Evolutionary conservation across 192 early-diverging fungal species (phyloP).

Genomic region (Chytriomyces sp.): DNA sequence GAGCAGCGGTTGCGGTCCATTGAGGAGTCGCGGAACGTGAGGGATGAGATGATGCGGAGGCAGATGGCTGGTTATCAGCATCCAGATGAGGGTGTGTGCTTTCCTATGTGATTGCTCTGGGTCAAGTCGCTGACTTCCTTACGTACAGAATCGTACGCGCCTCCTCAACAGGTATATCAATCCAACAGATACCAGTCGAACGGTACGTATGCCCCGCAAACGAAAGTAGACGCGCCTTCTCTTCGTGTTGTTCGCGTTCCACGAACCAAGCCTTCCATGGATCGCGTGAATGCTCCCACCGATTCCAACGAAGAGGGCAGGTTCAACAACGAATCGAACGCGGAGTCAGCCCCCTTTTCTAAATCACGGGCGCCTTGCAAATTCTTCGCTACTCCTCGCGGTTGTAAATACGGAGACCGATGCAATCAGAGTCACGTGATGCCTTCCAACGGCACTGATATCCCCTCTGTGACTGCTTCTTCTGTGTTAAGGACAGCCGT

Average conservation of each 20-base stretch:
- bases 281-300: not conserved
- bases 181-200: not conserved
- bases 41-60: slow-evolving; percentile 17
- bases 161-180: not conserved
- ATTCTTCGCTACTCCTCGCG: slow-evolving; percentile 1
- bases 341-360: not conserved
- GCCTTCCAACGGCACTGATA: not conserved
- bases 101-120: not conserved
- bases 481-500: not conserved
- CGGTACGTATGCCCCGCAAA: not conserved
- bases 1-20: not conserved
- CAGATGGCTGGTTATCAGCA: not conserved
- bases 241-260: not conserved
- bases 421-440: slow-evolving; percentile 5
- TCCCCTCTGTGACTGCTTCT: too few relatives aligned
- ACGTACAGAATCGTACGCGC: not conserved
- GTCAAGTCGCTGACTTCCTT: not conserved
- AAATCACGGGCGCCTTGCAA: not conserved
- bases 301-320: not conserved
- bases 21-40: not conserved
- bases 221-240: not conserved
- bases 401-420: slow-evolving; percentile 5
- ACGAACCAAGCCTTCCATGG: not conserved
- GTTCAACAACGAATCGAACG: not conserved
- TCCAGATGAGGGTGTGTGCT: not conserved